These are phyloP conservation scores for Trifolium dubium DNA, from an alignment of 306 rosid species.

Conservation along the genomic window DNA sequence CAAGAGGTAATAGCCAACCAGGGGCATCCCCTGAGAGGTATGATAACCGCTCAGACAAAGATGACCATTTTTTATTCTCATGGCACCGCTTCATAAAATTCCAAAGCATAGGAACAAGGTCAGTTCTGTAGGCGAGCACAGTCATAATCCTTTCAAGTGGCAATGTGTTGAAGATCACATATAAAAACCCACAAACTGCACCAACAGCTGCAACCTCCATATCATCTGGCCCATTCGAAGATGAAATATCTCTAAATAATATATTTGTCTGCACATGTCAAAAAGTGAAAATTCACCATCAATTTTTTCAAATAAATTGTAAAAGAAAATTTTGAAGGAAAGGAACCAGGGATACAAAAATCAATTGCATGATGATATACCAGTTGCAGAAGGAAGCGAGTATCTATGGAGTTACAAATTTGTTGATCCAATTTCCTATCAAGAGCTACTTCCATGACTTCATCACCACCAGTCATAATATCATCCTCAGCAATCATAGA, in stretches of 20 bases:
- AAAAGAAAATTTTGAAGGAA: slow-evolving; percentile 16
- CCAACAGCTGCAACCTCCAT: slow-evolving; percentile 89
- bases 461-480: slow-evolving; percentile 51
- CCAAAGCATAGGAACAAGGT: slow-evolving; percentile 95
- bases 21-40: slow-evolving; percentile 88
- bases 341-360: slow-evolving; percentile 4
- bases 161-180: slow-evolving; percentile 77
- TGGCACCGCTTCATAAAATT: slow-evolving; percentile 90
- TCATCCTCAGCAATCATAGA: slow-evolving; percentile 73
- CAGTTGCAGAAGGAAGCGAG: slow-evolving; percentile 85
- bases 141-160: slow-evolving; percentile 93
- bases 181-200: slow-evolving; percentile 86
- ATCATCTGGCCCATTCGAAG: slow-evolving; percentile 61
- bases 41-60: slow-evolving; percentile 72
- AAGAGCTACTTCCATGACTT: slow-evolving; percentile 60
- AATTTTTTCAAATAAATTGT: slow-evolving; percentile 18
- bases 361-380: slow-evolving; percentile 52
- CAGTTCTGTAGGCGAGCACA: slow-evolving; percentile 90
- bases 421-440: slow-evolving; percentile 74
- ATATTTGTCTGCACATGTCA: slow-evolving; percentile 66
- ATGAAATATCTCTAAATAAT: slow-evolving; percentile 78
- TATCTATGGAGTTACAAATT: slow-evolving; percentile 77
- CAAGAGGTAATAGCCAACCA: slow-evolving; percentile 95
- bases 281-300: slow-evolving; percentile 36
- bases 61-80: slow-evolving; percentile 81